phyloP scores from a whole-genome alignment of 345 rosid genomes.

The Rhodamnia argentea region DNA sequence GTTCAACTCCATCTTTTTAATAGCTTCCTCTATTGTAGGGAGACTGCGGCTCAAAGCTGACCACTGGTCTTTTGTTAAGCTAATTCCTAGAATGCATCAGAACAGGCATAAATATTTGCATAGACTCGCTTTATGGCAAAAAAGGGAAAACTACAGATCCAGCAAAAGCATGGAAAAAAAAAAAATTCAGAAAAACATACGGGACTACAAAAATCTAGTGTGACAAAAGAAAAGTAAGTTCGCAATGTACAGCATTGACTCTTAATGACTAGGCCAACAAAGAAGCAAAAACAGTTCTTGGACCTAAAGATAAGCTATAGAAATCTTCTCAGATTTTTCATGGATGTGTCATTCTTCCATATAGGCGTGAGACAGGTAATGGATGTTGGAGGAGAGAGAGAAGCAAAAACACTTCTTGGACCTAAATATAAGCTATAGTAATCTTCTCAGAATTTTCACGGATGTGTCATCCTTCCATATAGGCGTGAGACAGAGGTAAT shows the following conservation, averaged over 20 bases:
- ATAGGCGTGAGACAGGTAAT: background rate
- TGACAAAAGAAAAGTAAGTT: background rate
- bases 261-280: background rate
- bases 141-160: background rate
- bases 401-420: too few relatives aligned
- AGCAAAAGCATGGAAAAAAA: background rate
- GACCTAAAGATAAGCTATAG: background rate
- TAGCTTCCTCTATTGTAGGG: constrained; percentile 48
- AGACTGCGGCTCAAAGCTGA: constrained; percentile 32
- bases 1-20: constrained; percentile 37
- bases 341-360: background rate
- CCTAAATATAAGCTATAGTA: too few relatives aligned
- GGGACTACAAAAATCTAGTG: background rate
- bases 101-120: background rate
- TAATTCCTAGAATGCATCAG: constrained; percentile 38
- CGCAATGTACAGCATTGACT: background rate
- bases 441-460: background rate
- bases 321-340: background rate
- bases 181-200: background rate
- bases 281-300: background rate
- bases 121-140: too few relatives aligned
- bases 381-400: background rate
- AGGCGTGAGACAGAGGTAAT: background rate
- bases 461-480: background rate
- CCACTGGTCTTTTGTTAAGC: constrained; percentile 50